Evolutionary conservation across 176 grass and related monocot genomes (phyloP).

Genomic region (Bolboschoenus planiculmis): DNA sequence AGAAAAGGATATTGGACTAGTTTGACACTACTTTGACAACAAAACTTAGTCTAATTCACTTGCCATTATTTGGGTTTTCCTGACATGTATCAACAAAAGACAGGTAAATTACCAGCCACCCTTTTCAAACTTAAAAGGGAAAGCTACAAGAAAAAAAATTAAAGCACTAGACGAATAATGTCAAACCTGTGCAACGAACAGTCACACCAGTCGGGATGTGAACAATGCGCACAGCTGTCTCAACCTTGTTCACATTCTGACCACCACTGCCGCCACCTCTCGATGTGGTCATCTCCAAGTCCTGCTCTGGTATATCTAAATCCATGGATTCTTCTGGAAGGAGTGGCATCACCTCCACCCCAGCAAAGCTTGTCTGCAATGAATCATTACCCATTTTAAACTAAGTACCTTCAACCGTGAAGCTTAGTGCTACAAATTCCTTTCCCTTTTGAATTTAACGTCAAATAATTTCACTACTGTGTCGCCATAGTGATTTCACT

Average conservation of each 20-base stretch:
- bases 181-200: constrained; percentile 79
- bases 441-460: neutral
- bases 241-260: constrained; percentile 98
- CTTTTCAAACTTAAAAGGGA: neutral
- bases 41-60: neutral
- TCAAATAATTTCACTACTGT: neutral
- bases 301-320: constrained; percentile 93
- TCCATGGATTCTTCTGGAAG: constrained; percentile 72
- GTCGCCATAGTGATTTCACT: neutral
- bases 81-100: neutral
- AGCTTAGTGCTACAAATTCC: neutral
- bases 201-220: constrained; percentile 90
- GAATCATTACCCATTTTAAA: neutral
- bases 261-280: constrained; percentile 96
- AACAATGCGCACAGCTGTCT: constrained; percentile 90
- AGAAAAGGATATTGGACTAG: neutral
- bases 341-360: constrained; percentile 94
- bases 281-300: constrained; percentile 81
- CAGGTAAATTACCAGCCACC: neutral
- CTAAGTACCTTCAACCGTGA: neutral
- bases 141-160: neutral
- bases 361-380: constrained; percentile 87
- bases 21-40: neutral
- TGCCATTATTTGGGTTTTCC: neutral
- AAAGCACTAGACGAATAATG: neutral